Percentiles rank a stretch among this genome's conserved stretches.
Conservation (phyloP, 192 early-diverging fungal genomes). For the Bifiguratus adelaidae region DNA sequence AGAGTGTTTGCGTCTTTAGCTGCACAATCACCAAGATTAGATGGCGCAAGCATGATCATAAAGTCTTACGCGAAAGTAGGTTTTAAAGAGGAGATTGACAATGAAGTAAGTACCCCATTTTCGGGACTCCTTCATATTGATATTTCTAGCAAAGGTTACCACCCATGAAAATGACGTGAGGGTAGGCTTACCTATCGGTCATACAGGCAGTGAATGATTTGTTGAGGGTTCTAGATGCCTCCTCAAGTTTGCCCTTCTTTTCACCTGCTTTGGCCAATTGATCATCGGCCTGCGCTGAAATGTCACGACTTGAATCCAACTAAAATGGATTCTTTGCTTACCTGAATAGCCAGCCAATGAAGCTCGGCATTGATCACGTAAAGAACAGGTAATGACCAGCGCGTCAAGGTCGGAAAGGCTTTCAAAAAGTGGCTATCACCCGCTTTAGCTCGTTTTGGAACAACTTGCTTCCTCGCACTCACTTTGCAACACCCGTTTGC, state of each 20-base stretch:
- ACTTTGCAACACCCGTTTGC: conserved; percentile 34
- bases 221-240: conserved; percentile 76
- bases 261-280: conserved; percentile 17
- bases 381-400: conserved; percentile 51
- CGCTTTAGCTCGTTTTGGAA: neutral
- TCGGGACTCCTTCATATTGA: conserved; percentile 39
- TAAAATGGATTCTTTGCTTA: conserved; percentile 10
- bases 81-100: conserved; percentile 74
- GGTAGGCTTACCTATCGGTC: conserved; percentile 59
- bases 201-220: conserved; percentile 83
- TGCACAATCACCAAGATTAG: conserved; percentile 7
- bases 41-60: neutral
- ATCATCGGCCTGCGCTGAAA: conserved; percentile 40
- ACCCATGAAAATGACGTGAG: neutral
- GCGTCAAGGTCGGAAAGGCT: conserved; percentile 26
- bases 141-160: neutral
- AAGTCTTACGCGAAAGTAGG: conserved; percentile 72
- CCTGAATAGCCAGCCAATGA: conserved; percentile 29
- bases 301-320: too few species aligned
- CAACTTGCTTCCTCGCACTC: conserved; percentile 3
- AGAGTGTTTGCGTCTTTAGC: conserved; percentile 72
- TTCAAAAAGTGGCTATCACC: conserved; percentile 34
- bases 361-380: conserved; percentile 52
- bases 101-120: conserved; percentile 94
- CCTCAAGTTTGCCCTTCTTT: conserved; percentile 59